Percentiles rank a stretch among this genome's conserved stretches.
Evolutionary conservation across 2,329 filamentous ascomycete species (phyloP).

Genomic region (Aspergillus sp.): DNA sequence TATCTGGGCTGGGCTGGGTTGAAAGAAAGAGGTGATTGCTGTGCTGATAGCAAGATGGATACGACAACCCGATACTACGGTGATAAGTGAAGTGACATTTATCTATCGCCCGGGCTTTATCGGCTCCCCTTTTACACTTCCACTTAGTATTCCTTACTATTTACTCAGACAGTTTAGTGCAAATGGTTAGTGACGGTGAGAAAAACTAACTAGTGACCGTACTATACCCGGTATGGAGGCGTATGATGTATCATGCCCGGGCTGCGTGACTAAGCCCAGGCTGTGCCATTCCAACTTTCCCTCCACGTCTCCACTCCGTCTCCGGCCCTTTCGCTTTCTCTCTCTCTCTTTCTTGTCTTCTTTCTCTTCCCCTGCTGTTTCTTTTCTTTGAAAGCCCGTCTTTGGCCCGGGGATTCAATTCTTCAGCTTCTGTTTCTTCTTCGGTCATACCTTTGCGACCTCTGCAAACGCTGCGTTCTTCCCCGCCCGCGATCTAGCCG

Average conservation of each 20-base stretch:
- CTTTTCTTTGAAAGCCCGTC: constrained; percentile 12
- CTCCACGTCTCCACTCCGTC: constrained; percentile 11
- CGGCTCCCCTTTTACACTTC: background rate
- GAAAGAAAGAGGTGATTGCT: no score
- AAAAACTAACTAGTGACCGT: background rate
- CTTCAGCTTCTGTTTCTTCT: background rate
- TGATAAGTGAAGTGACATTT: background rate
- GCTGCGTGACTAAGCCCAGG: background rate
- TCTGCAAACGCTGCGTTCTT: constrained; percentile 19
- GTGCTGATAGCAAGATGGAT: background rate
- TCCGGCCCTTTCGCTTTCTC: constrained; percentile 5
- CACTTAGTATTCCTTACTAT: background rate
- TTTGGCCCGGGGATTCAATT: background rate
- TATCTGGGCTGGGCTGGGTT: background rate
- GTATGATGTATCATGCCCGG: background rate
- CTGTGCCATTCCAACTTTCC: constrained; percentile 12
- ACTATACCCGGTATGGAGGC: background rate
- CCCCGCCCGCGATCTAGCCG: constrained; percentile 3
- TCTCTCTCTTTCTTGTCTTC: constrained; percentile 14
- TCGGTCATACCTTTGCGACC: constrained; percentile 11
- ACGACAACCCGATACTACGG: background rate
- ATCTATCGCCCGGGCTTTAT: background rate
- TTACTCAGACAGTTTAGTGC: background rate
- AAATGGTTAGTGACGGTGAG: background rate
- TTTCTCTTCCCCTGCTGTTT: constrained; percentile 12